Evolutionary conservation across 805 yeast species (phyloP).

Genomic region (Sugiyamaella valdiviana): DNA sequence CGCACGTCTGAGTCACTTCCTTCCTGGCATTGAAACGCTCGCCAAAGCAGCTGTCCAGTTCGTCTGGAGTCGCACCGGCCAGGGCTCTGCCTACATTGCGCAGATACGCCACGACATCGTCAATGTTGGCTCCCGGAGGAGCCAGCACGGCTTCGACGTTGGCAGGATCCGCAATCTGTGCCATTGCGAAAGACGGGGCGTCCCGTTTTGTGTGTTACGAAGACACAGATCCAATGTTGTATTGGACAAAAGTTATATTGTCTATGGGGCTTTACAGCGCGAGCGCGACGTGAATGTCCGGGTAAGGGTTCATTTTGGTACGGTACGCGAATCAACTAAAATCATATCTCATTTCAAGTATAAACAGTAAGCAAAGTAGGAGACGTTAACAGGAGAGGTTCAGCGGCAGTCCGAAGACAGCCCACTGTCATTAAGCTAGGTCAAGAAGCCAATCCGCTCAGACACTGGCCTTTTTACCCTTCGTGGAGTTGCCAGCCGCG

Average conservation of each 20-base stretch:
- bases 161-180: background rate
- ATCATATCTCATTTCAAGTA: background rate
- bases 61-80: slow-evolving; percentile 20
- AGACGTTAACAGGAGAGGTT: too few relatives aligned
- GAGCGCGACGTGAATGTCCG: background rate
- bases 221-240: too few relatives aligned
- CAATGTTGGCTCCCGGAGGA: background rate
- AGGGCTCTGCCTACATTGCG: slow-evolving; percentile 18
- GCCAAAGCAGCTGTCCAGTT: slow-evolving; percentile 20
- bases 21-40: slow-evolving; percentile 7
- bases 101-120: slow-evolving; percentile 6
- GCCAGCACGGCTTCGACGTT: background rate
- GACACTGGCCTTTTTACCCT: too few relatives aligned
- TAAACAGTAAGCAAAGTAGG: too few relatives aligned
- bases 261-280: too few relatives aligned
- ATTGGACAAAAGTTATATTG: too few relatives aligned
- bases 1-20: slow-evolving; percentile 3
- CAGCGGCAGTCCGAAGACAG: too few relatives aligned
- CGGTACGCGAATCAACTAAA: too few relatives aligned
- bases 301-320: too few relatives aligned
- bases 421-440: too few relatives aligned
- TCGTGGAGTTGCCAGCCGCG: slow-evolving; percentile 1
- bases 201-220: too few relatives aligned
- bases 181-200: background rate
- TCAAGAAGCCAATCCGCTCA: too few relatives aligned